These are phyloP conservation scores for Exophiala lecanii-corni DNA, from an alignment of 2,329 filamentous ascomycete genomes.

Conservation along the genomic window DNA sequence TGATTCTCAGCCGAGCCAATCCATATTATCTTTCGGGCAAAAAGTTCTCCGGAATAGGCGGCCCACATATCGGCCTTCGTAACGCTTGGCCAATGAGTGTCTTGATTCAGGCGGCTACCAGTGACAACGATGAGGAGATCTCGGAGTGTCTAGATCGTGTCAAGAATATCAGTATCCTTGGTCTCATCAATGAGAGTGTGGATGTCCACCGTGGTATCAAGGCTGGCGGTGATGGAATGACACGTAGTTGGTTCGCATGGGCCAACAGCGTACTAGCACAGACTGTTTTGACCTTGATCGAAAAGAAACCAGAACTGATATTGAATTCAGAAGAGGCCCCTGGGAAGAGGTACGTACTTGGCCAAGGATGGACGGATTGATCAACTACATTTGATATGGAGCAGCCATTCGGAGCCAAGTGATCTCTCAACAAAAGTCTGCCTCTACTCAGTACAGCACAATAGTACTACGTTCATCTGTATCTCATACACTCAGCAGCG, in stretches of 20 bases:
- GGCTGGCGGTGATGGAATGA: conserved; percentile 57
- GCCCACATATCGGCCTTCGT: conserved; percentile 70
- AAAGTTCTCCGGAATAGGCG: conserved; percentile 83
- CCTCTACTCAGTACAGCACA: too few species aligned
- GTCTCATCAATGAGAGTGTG: conserved; percentile 87
- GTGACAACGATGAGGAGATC: conserved; percentile 70
- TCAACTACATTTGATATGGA: too few species aligned
- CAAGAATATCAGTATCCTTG: conserved; percentile 67
- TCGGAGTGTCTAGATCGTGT: conserved; percentile 66
- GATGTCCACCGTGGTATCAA: conserved; percentile 61
- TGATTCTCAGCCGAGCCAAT: conserved; percentile 72
- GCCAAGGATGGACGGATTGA: conserved; percentile 16
- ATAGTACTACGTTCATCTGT: too few species aligned
- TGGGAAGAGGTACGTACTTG: conserved; percentile 30
- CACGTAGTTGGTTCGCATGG: conserved; percentile 94
- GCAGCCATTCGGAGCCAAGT: neutral
- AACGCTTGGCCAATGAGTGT: conserved; percentile 98
- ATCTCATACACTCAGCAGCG: neutral
- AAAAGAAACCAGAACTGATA: conserved; percentile 80
- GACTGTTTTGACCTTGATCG: conserved; percentile 83
- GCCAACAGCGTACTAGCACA: conserved; percentile 94
- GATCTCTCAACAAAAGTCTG: too few species aligned
- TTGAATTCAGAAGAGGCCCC: conserved; percentile 62
- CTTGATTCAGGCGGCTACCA: conserved; percentile 85
- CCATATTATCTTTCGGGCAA: conserved; percentile 79